phyloP scores from a whole-genome alignment of 2,329 filamentous ascomycete genomes.

The Fusarium secorum region DNA sequence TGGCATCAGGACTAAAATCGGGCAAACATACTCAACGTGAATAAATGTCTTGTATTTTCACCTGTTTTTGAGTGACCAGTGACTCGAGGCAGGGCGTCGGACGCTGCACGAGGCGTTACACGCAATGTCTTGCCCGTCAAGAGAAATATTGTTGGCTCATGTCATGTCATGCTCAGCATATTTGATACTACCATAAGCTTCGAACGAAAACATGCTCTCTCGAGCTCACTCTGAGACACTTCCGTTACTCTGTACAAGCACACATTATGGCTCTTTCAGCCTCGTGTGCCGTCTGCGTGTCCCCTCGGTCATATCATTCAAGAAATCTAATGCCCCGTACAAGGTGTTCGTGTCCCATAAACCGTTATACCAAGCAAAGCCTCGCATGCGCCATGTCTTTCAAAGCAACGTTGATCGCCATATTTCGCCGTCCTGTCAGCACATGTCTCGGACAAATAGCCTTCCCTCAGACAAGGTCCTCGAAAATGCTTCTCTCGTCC shows the following conservation, averaged over 20 bases:
- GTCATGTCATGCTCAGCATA: neutral
- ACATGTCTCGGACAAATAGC: conserved; percentile 32
- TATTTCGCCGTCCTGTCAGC: conserved; percentile 3
- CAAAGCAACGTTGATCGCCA: conserved; percentile 22
- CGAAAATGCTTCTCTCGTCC: conserved; percentile 59
- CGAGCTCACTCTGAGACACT: neutral
- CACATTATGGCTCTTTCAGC: conserved; percentile 3
- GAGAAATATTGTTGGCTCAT: neutral
- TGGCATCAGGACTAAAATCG: conserved; percentile 70
- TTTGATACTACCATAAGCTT: neutral
- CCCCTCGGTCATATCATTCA: neutral
- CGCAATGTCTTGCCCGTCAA: conserved; percentile 5
- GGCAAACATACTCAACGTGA: conserved; percentile 53
- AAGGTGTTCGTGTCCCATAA: conserved; percentile 10
- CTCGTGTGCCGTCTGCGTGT: conserved; percentile 2
- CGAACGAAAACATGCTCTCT: neutral
- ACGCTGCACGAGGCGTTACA: conserved; percentile 1
- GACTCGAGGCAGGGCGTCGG: neutral
- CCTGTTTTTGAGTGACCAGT: conserved; percentile 1
- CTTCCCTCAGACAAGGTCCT: conserved; percentile 32
- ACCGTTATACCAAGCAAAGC: conserved; percentile 21
- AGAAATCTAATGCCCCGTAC: conserved; percentile 1
- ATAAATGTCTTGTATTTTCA: conserved; percentile 6
- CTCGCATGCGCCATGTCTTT: conserved; percentile 31
- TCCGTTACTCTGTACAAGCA: neutral